Evolutionary conservation across 2,329 filamentous ascomycete genomes (phyloP).

Genomic region (Beauveria sp.): DNA sequence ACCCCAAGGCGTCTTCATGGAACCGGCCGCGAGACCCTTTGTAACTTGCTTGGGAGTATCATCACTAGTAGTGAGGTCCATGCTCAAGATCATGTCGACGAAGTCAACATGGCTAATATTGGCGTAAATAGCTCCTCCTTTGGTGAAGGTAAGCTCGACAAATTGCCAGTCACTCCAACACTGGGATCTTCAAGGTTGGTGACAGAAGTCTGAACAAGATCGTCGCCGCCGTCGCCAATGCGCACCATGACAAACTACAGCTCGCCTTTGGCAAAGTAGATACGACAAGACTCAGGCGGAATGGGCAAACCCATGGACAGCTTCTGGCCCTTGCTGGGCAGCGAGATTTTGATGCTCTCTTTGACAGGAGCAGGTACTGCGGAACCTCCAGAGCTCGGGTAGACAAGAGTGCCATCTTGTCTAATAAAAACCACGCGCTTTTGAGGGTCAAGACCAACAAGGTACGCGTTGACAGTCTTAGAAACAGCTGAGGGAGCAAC

Average conservation of each 20-base stretch:
- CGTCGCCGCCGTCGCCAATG: conserved; percentile 17
- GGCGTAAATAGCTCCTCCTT: conserved; percentile 31
- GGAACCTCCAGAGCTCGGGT: conserved; percentile 32
- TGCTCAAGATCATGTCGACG: conserved; percentile 42
- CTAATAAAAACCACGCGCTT: conserved; percentile 34
- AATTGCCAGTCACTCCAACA: conserved; percentile 41
- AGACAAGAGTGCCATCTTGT: conserved; percentile 32
- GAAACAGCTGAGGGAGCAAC: conserved; percentile 3
- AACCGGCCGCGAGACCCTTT: conserved; percentile 29
- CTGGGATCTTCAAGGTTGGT: conserved; percentile 36
- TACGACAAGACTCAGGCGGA: conserved; percentile 30
- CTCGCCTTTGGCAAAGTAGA: conserved; percentile 37
- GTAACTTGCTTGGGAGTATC: conserved; percentile 30
- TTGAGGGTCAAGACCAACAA: conserved; percentile 35
- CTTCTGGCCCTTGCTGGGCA: conserved; percentile 29
- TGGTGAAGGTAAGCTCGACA: conserved; percentile 39
- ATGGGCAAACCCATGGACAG: conserved; percentile 33
- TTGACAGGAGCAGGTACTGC: conserved; percentile 28
- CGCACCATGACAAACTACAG: conserved; percentile 35
- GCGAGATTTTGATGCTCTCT: conserved; percentile 34
- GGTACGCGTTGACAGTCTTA: conserved; percentile 33
- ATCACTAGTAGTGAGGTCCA: conserved; percentile 32
- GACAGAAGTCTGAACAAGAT: conserved; percentile 41
- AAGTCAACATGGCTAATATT: conserved; percentile 47
- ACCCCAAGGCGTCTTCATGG: conserved; percentile 38